A percentile compares a stretch with the other conserved stretches of the same genome.
Conservation (phyloP, 495 filamentous ascomycete genomes). For the Talaromyces liani region DNA sequence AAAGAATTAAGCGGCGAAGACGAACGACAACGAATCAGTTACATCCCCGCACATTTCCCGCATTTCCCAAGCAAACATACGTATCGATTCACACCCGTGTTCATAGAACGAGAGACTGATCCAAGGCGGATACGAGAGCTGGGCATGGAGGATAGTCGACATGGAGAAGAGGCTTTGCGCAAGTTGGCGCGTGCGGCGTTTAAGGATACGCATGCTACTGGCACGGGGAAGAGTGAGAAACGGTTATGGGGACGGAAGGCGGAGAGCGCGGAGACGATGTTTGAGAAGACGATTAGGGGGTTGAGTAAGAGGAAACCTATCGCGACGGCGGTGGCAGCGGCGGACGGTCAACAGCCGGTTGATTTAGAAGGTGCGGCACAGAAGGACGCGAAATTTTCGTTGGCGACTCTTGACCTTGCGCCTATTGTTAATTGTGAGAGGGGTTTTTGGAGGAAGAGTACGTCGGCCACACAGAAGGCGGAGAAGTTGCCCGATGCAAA, state of each 20-base stretch:
- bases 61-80: constrained; percentile 67
- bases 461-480: constrained; percentile 21
- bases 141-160: constrained; percentile 63
- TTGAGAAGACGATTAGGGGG: constrained; percentile 38
- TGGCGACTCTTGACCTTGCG: constrained; percentile 32
- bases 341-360: constrained; percentile 16
- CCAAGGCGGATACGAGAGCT: constrained; percentile 64
- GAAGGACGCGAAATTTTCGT: constrained; percentile 22
- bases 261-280: constrained; percentile 43
- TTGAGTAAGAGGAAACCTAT: constrained; percentile 29
- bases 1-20: constrained; percentile 43
- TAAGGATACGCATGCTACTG: constrained; percentile 31
- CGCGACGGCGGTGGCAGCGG: constrained; percentile 2
- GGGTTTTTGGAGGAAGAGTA: constrained; percentile 31
- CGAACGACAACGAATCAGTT: constrained; percentile 39
- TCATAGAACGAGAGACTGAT: constrained; percentile 57
- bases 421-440: constrained; percentile 43
- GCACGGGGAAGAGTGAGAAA: constrained; percentile 30
- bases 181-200: constrained; percentile 51
- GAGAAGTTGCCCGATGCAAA: constrained; percentile 22
- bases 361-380: constrained; percentile 26
- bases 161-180: constrained; percentile 67
- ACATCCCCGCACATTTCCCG: constrained; percentile 63
- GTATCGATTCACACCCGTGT: constrained; percentile 60
- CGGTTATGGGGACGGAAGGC: constrained; percentile 35